These are phyloP conservation scores for Mycena venus DNA, from an alignment of 768 basidiomycete genomes.

Conservation along the genomic window DNA sequence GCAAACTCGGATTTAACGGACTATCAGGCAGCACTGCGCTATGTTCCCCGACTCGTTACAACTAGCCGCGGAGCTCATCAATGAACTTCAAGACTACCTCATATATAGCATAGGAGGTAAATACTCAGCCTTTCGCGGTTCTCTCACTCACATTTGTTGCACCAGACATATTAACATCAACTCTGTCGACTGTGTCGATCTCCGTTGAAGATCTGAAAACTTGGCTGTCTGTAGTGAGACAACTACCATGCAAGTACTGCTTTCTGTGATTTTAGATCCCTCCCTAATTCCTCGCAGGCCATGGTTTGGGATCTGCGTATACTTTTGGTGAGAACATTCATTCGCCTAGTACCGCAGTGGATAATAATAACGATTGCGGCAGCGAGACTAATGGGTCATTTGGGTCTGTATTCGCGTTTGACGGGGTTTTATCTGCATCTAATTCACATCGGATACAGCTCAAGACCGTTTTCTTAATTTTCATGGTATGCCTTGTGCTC, in stretches of 20 bases:
- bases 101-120: constrained; percentile 17
- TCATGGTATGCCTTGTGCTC: constrained; percentile 47
- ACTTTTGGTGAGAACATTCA: constrained; percentile 4
- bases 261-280: too few relatives aligned
- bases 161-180: constrained; percentile 16
- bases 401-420: constrained; percentile 1
- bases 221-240: constrained; percentile 41
- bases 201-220: constrained; percentile 32
- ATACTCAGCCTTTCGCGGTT: too few relatives aligned
- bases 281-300: background rate
- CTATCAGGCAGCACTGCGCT: constrained; percentile 15
- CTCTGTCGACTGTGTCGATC: constrained; percentile 6
- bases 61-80: background rate
- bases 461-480: constrained; percentile 43
- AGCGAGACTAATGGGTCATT: constrained; percentile 21
- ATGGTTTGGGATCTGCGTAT: background rate
- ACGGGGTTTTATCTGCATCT: background rate
- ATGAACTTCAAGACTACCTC: constrained; percentile 9
- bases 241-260: too few relatives aligned
- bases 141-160: background rate
- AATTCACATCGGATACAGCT: background rate
- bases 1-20: background rate
- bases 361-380: background rate
- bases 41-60: constrained; percentile 8
- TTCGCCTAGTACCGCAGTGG: background rate